A percentile compares a stretch with the other conserved stretches of the same genome.
Evolutionary conservation across 148 eudicot species (phyloP).

Genomic region (Amaranthus hypochondriacus): DNA sequence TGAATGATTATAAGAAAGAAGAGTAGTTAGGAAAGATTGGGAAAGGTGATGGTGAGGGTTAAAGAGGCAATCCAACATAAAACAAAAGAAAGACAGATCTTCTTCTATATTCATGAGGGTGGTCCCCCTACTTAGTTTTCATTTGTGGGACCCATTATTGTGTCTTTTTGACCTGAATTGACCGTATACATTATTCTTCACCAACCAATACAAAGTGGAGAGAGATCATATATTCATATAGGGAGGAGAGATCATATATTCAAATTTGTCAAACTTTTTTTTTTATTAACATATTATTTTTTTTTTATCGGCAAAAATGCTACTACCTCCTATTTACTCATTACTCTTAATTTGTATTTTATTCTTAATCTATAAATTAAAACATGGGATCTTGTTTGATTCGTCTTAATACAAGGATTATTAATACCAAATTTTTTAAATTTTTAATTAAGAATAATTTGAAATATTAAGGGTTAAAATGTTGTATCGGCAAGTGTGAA

Average conservation of each 20-base stretch:
- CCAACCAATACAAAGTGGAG: conserved; percentile 2
- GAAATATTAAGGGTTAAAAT: too few relatives aligned
- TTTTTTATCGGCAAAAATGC: too few relatives aligned
- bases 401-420: too few relatives aligned
- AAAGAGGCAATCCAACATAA: neutral
- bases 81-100: neutral
- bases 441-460: too few relatives aligned
- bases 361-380: too few relatives aligned
- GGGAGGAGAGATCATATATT: conserved; percentile 15
- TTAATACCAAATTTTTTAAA: too few relatives aligned
- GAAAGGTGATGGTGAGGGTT: neutral
- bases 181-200: conserved; percentile 16
- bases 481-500: too few relatives aligned
- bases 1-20: neutral
- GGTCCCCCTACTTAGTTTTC: neutral
- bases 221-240: neutral
- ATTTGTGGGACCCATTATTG: neutral
- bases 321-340: too few relatives aligned
- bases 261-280: too few relatives aligned
- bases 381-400: too few relatives aligned
- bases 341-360: too few relatives aligned
- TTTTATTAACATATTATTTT: too few relatives aligned
- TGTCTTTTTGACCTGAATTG: conserved; percentile 14
- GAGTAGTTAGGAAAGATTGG: neutral
- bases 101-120: conserved; percentile 2